A percentile compares a stretch with the other conserved stretches of the same genome.
Evolutionary conservation across 345 rosid genomes (phyloP).

Genomic region (Eutrema yunnanense): DNA sequence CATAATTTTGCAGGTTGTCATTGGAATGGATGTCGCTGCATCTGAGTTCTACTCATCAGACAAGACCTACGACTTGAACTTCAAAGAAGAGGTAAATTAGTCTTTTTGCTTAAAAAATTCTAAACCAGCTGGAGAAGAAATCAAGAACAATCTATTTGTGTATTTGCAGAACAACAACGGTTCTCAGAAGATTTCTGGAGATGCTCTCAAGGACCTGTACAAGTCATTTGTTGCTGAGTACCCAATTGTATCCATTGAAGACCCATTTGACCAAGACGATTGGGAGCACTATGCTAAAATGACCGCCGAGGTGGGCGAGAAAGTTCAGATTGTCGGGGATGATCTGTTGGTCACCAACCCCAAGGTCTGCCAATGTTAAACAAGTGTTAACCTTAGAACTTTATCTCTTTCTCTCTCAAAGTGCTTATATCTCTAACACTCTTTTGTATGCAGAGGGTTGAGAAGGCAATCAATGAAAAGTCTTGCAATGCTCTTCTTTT

Average conservation of each 20-base stretch:
- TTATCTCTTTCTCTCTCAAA: neutral
- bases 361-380: slow-evolving; percentile 39
- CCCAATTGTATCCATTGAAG: slow-evolving; percentile 93
- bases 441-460: slow-evolving; percentile 56
- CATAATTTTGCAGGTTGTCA: slow-evolving; percentile 64
- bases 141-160: neutral
- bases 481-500: slow-evolving; percentile 93
- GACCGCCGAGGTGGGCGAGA: slow-evolving; percentile 64
- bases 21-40: slow-evolving; percentile 99
- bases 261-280: slow-evolving; percentile 98
- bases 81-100: slow-evolving; percentile 61
- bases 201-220: slow-evolving; percentile 77
- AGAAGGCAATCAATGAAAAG: slow-evolving; percentile 76
- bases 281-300: slow-evolving; percentile 83
- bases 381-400: neutral
- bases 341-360: slow-evolving; percentile 98
- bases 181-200: slow-evolving; percentile 81
- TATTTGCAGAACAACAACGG: slow-evolving; percentile 68
- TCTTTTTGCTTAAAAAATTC: neutral
- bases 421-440: neutral
- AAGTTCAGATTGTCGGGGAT: slow-evolving; percentile 92
- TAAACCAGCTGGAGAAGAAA: neutral
- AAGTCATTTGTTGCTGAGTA: slow-evolving; percentile 80
- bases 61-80: slow-evolving; percentile 79
- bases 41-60: slow-evolving; percentile 83